Evolutionary conservation across 129 eudicot genomes (phyloP), one percentile per base, ranked within the genome.

Genomic region (Centella asiatica): DNA sequence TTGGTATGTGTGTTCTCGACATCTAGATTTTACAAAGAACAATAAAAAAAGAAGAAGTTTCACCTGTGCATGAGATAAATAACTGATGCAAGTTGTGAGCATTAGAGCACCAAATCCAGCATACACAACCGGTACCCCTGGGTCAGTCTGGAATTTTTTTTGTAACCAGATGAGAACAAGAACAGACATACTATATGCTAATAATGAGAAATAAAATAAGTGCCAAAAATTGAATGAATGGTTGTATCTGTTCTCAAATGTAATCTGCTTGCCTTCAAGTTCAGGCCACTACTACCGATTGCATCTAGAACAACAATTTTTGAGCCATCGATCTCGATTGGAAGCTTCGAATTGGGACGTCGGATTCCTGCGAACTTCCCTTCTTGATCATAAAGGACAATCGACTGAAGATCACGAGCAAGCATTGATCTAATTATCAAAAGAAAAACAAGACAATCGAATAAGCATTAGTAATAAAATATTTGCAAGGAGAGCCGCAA

Each of bases 61-160:
- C 69, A 93, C 96, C 99, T 93, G 99, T 62, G 96, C 57, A 72
- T 87, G 99, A 33, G 99, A 87, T 36, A 93, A 56, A 64, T 65
- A 93, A 72, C 99, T 93, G 63, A 93, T 72, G 83, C 96, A 87
- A 32, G 99, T 93, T 51, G 99, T 93, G 74, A 93, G 96, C 99
- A 93, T 93, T 27, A 93, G 80, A 56, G 83, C 84, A 69, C 99
- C 99, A 64, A 93, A 93, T 24, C 99, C 99, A 67, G 96, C 87
- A 71, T 93, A 93, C 34, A 93, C 99, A 45, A 86, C 77, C 23
- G 99, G 99, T 69, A 93, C 96, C 10, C 96, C 96, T 23, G 99
- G 96, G 77, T 93, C 99, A 44, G 92, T 93, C 96, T 87, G 86
- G 8, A 22, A 56, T 15, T 54, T 8, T 36, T 70, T 33, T 51